These are phyloP conservation scores for Alternaria brassicicola DNA, from an alignment of 2,329 filamentous ascomycete species.

Conservation along the genomic window DNA sequence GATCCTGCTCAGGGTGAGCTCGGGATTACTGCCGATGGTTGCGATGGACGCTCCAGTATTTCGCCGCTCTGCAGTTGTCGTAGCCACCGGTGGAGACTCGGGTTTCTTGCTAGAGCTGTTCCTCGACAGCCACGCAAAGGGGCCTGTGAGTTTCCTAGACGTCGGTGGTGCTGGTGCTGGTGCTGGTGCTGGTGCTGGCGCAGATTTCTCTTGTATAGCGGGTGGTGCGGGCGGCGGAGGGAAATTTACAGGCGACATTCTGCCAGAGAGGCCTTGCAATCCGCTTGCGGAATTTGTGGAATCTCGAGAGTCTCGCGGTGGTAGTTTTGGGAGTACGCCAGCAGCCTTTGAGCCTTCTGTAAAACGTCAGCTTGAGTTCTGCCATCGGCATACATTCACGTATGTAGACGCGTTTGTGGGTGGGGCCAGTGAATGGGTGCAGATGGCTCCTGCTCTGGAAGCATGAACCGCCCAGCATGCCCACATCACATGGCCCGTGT, in stretches of 20 bases:
- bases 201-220: conserved; percentile 36
- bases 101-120: conserved; percentile 62
- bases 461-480: conserved; percentile 4
- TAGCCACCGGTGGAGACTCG: conserved; percentile 62
- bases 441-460: neutral
- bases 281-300: conserved; percentile 34
- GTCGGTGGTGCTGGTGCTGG: conserved; percentile 41
- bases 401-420: neutral
- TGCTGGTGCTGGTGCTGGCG: conserved; percentile 35
- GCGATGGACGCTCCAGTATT: conserved; percentile 82
- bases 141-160: conserved; percentile 75
- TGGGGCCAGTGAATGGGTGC: neutral
- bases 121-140: conserved; percentile 46
- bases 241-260: conserved; percentile 68
- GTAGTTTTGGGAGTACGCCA: conserved; percentile 57
- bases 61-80: conserved; percentile 61
- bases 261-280: conserved; percentile 73
- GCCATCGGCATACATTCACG: neutral
- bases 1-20: conserved; percentile 77
- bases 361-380: conserved; percentile 22
- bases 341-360: conserved; percentile 38
- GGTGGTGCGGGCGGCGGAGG: conserved; percentile 47
- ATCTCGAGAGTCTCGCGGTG: conserved; percentile 57
- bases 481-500: conserved; percentile 5
- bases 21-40: conserved; percentile 79